Conservation (phyloP, 2,329 filamentous ascomycete genomes). For the Hymenoscyphus fructigenus region DNA sequence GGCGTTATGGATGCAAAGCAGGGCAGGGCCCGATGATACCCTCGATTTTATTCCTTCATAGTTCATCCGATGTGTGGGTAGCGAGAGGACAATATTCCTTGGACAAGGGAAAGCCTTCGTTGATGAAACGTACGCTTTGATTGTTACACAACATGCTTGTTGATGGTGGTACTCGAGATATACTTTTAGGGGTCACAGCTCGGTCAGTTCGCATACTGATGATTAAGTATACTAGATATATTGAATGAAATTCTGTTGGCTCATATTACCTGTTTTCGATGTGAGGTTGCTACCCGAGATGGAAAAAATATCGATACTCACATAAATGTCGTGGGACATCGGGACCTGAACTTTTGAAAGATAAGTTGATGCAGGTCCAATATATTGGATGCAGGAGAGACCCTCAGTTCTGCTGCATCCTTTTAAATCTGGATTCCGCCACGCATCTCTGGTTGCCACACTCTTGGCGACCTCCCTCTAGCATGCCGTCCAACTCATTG, state of each 20-base stretch:
- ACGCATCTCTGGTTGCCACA: background rate
- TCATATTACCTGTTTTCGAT: background rate
- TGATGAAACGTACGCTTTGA: background rate
- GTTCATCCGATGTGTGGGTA: background rate
- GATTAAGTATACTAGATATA: background rate
- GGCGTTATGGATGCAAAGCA: background rate
- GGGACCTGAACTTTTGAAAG: background rate
- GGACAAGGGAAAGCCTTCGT: background rate
- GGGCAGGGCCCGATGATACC: background rate
- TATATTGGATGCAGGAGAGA: background rate
- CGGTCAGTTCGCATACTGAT: background rate
- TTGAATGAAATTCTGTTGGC: background rate
- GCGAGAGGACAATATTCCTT: background rate
- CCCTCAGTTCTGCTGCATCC: background rate
- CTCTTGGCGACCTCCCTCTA: too few species aligned
- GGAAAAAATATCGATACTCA: background rate
- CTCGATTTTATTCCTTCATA: background rate
- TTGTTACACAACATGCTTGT: background rate
- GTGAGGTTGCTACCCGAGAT: background rate
- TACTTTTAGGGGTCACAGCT: background rate
- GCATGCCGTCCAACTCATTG: background rate
- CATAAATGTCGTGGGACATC: background rate
- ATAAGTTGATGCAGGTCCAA: background rate
- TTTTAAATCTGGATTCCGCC: background rate
- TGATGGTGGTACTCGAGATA: background rate